phyloP scores from a whole-genome alignment of 768 basidiomycete genomes.

The Boletus tomentosulus region DNA sequence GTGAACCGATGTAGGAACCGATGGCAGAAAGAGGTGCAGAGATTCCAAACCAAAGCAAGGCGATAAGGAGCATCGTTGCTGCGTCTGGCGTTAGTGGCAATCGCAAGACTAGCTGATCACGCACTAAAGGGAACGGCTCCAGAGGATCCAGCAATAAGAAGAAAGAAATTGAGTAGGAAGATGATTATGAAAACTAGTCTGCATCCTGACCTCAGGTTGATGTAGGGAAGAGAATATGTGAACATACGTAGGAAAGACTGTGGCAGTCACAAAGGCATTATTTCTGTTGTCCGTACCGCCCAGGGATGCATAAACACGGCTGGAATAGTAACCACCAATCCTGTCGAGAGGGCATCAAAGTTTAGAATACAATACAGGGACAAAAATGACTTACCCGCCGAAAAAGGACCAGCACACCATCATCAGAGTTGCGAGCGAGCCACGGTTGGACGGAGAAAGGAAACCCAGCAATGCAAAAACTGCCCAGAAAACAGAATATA shows the following conservation, averaged over 20 bases:
- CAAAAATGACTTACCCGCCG: constrained; percentile 52
- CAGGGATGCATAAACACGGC: constrained; percentile 74
- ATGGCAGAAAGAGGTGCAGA: constrained; percentile 84
- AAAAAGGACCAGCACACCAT: constrained; percentile 87
- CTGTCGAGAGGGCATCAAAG: constrained; percentile 34
- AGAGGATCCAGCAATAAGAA: constrained; percentile 79
- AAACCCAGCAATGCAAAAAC: constrained; percentile 92
- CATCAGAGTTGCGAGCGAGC: constrained; percentile 74
- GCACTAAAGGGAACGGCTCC: constrained; percentile 94
- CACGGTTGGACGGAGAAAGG: constrained; percentile 92
- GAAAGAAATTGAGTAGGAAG: constrained; percentile 88
- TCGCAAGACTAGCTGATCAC: constrained; percentile 9
- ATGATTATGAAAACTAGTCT: constrained; percentile 82
- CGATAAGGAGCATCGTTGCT: constrained; percentile 84
- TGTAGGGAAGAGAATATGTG: background rate
- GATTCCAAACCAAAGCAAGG: constrained; percentile 90
- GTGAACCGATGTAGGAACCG: constrained; percentile 83
- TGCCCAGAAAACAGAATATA: constrained; percentile 25
- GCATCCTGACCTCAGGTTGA: constrained; percentile 10
- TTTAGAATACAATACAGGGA: background rate
- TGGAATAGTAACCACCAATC: constrained; percentile 85
- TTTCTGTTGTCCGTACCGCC: constrained; percentile 69
- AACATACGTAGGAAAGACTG: constrained; percentile 78
- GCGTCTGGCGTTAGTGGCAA: background rate
- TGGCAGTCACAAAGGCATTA: constrained; percentile 85